Evolutionary conservation across 331 rosid genomes (phyloP), one percentile per base, ranked within the genome.

Genomic region (Acacia concinna): DNA sequence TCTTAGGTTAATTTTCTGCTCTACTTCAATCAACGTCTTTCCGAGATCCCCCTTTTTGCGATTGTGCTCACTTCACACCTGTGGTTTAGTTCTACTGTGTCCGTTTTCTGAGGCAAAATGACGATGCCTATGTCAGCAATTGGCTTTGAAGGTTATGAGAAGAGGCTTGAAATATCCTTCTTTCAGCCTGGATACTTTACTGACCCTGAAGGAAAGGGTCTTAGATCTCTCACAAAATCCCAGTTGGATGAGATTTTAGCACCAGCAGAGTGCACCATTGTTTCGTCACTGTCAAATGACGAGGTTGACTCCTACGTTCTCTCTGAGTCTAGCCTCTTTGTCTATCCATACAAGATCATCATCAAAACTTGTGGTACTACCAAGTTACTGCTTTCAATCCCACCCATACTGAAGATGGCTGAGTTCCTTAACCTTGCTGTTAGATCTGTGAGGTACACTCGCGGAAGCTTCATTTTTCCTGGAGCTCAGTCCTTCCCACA

Each of bases 321-420:
- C 6, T 94, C 98, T 2, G 98, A 94, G 85, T 94, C 98, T 8
- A 94, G 98, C 90, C 89, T 94, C 56, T 94, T 95, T 59, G 93
- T 95, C 49, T 95, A 91, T 74, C 83, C 97, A 4, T 93, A 93
- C 85, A 93, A 95, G 84, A 78, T 95, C 76, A 93, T 95, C 32
- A 95, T 95, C 72, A 95, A 95, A 83, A 95, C 99, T 6, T 95
- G 99, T 43, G 99, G 99, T 9, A 95, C 99, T 4, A 95, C 99
- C 0, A 95, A 95, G 78, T 51, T 95, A 71, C 94, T 95, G 44
- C 90, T 83, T 47, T 82, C 98, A 11, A 89, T 95, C 83, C 99
- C 99, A 31, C 90, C 93, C 25, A 89, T 93, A 51, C 72, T 95
- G 81, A 86, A 88, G 85, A 68, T 93, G 70, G 96, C 99, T 7